phyloP scores from a whole-genome alignment of 352 stramenopile species.

The Phytophthora lateralis region DNA sequence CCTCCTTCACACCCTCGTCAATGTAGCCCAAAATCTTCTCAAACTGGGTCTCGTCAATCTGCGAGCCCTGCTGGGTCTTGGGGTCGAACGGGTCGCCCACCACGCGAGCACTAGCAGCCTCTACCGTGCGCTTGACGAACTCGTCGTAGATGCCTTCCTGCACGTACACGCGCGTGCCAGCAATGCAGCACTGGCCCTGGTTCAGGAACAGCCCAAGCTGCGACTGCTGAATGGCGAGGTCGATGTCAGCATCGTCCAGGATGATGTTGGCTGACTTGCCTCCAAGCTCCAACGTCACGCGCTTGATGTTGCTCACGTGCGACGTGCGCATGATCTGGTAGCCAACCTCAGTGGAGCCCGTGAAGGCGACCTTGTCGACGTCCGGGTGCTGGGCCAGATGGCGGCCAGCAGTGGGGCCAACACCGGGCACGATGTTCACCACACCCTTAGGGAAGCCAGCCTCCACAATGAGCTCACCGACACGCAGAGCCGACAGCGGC shows the following conservation, averaged over 20 bases:
- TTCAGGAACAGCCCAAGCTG: slow-evolving; percentile 84
- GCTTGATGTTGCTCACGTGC: slow-evolving; percentile 76
- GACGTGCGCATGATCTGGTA: slow-evolving; percentile 67
- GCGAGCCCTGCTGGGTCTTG: slow-evolving; percentile 52
- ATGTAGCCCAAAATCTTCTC: slow-evolving; percentile 88
- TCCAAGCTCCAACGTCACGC: slow-evolving; percentile 76
- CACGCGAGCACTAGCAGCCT: slow-evolving; percentile 52
- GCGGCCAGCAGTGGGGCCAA: slow-evolving; percentile 43
- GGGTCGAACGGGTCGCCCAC: slow-evolving; percentile 60
- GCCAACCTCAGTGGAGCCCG: slow-evolving; percentile 68
- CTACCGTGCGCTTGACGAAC: slow-evolving; percentile 72
- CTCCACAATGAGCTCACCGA: slow-evolving; percentile 85
- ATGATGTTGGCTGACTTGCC: slow-evolving; percentile 85
- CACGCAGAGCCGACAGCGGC: slow-evolving; percentile 90
- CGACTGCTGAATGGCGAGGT: slow-evolving; percentile 54
- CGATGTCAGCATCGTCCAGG: slow-evolving; percentile 70
- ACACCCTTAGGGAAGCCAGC: slow-evolving; percentile 84
- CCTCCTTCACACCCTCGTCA: slow-evolving; percentile 78
- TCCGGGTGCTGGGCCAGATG: slow-evolving; percentile 53
- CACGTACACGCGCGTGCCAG: slow-evolving; percentile 87
- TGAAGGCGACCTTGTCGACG: slow-evolving; percentile 89
- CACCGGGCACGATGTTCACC: slow-evolving; percentile 82
- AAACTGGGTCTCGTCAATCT: slow-evolving; percentile 77
- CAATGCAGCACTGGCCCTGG: slow-evolving; percentile 89
- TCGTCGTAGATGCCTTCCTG: slow-evolving; percentile 89